These are phyloP conservation scores for Collariella sp. DNA, from an alignment of 495 filamentous ascomycete genomes.

Conservation along the genomic window DNA sequence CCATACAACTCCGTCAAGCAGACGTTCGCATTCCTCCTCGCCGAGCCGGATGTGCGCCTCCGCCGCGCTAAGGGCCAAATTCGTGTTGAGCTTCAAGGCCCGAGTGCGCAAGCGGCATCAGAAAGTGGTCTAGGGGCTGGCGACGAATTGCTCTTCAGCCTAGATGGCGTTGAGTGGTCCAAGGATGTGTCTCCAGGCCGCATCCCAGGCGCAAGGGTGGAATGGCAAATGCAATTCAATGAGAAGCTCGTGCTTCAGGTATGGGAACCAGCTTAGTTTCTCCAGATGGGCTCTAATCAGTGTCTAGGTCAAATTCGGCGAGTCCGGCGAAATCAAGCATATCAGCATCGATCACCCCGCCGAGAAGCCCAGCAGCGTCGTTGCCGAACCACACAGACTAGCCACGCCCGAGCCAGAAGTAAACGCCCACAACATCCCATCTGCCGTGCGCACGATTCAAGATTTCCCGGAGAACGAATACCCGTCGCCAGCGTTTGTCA, in stretches of 20 bases:
- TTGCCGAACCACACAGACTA: not conserved
- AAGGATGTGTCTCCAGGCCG: slow-evolving; percentile 42
- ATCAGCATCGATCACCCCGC: slow-evolving; percentile 43
- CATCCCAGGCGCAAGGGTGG: slow-evolving; percentile 58
- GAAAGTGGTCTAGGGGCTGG: slow-evolving; percentile 60
- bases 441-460: slow-evolving; percentile 16
- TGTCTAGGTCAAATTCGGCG: slow-evolving; percentile 26
- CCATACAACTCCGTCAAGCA: slow-evolving; percentile 72
- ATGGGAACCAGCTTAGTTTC: not conserved
- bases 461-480: slow-evolving; percentile 37
- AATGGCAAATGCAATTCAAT: slow-evolving; percentile 64
- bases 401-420: slow-evolving; percentile 6
- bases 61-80: slow-evolving; percentile 73
- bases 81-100: slow-evolving; percentile 66
- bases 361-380: not conserved
- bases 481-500: slow-evolving; percentile 71
- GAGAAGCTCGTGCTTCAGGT: slow-evolving; percentile 55
- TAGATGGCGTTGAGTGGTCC: slow-evolving; percentile 57
- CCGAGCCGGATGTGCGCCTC: slow-evolving; percentile 80
- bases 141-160: slow-evolving; percentile 59
- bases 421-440: not conserved
- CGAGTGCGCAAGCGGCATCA: slow-evolving; percentile 60
- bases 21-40: slow-evolving; percentile 65
- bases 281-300: slow-evolving; percentile 1
- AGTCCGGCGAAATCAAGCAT: slow-evolving; percentile 27